phyloP scores from a whole-genome alignment of 2,329 filamentous ascomycete genomes.

The Fusarium globosum region DNA sequence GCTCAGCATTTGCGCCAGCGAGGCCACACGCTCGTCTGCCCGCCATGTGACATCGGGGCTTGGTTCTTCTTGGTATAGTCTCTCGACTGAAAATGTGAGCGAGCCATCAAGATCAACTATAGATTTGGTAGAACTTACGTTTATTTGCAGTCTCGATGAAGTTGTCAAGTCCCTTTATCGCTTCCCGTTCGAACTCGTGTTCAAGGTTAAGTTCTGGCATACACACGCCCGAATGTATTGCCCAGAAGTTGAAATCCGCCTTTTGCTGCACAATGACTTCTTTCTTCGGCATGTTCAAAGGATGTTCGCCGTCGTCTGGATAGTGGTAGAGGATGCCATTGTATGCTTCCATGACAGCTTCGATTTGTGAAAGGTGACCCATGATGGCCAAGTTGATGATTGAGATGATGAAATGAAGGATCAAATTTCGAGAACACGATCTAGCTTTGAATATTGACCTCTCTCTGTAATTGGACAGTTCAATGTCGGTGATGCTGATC shows the following conservation, averaged over 20 bases:
- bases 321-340: not conserved
- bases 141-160: not conserved
- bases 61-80: not conserved
- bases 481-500: not conserved
- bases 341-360: not conserved
- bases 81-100: not conserved
- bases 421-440: not conserved
- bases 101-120: not conserved
- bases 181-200: not conserved
- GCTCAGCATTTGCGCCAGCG: not conserved
- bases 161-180: not conserved
- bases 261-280: not conserved
- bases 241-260: not conserved
- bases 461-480: not conserved
- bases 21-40: not conserved
- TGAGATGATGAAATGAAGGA: not conserved
- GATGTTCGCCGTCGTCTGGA: not conserved
- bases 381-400: not conserved
- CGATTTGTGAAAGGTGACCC: not conserved
- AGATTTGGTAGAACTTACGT: not conserved
- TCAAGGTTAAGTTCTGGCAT: not conserved
- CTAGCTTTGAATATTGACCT: not conserved
- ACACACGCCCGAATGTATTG: not conserved
- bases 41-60: not conserved
- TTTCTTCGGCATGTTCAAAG: not conserved